A percentile compares a stretch with the other conserved stretches of the same genome.
Evolutionary conservation across 192 early-diverging fungal genomes (phyloP).

Genomic region (Rhizoclosmatium globosum): DNA sequence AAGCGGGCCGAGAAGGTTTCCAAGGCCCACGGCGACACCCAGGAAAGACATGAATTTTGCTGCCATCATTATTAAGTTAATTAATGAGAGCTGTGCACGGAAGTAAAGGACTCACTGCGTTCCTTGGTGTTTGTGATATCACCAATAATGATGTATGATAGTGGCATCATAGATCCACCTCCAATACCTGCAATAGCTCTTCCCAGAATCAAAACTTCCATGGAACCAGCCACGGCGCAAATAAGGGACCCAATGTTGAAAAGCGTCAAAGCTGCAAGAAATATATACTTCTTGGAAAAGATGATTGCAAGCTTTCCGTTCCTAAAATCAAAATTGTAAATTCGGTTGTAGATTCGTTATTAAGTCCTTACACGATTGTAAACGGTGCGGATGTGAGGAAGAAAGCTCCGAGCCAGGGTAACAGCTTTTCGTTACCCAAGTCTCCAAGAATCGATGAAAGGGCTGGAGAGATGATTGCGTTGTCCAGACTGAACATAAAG

Average conservation of each 20-base stretch:
- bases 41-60: slow-evolving; percentile 74
- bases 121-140: slow-evolving; percentile 25
- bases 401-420: slow-evolving; percentile 85
- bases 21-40: slow-evolving; percentile 74
- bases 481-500: slow-evolving; percentile 64
- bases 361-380: background rate
- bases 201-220: slow-evolving; percentile 69
- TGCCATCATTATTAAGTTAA: slow-evolving; percentile 40
- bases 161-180: slow-evolving; percentile 76
- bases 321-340: background rate
- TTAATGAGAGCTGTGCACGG: slow-evolving; percentile 48
- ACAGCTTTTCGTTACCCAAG: slow-evolving; percentile 69
- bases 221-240: slow-evolving; percentile 50
- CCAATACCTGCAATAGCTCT: slow-evolving; percentile 78
- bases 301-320: slow-evolving; percentile 89
- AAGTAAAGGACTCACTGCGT: slow-evolving; percentile 66
- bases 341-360: background rate
- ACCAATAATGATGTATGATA: slow-evolving; percentile 67
- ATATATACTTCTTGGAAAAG: slow-evolving; percentile 78
- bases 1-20: slow-evolving; percentile 78
- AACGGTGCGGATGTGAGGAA: slow-evolving; percentile 56
- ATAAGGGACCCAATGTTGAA: slow-evolving; percentile 75
- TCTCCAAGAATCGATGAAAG: slow-evolving; percentile 74
- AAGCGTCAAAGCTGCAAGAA: slow-evolving; percentile 71
- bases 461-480: slow-evolving; percentile 82